Evolutionary conservation across 768 basidiomycete species (phyloP), one percentile per base, ranked within the genome.

Genomic region (Phlebiopsis flavidoalba): DNA sequence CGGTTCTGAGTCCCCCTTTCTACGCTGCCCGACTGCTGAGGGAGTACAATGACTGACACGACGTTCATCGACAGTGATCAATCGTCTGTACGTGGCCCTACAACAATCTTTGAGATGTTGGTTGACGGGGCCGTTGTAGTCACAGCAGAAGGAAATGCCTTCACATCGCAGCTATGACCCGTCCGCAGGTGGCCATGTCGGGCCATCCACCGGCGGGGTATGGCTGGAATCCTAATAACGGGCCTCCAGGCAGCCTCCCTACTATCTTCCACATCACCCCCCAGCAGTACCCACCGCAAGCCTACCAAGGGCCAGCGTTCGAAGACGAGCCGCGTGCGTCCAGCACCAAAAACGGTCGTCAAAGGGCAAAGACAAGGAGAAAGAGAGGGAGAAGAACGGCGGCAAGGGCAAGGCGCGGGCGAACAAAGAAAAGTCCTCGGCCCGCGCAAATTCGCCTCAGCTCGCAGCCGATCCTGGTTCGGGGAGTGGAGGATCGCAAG

Each of bases 271-370:
- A 17, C 40, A 43, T 8, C 40, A 12, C 8, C 17, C n/a, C 40
- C 40, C 52, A 53, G 12, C 52, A 35, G 15, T 17, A 36, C 33
- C 52, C 52, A 5, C 35, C 52, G 15, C 31, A n/a, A 53, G 52
- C 35, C 35, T 33, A n/a, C 35, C 53, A n/a, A 14, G 15, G 31
- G 4, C 14, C 81, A 26, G 85, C 87, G 11, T n/a, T n/a, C n/a
- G 72, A 71, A 52, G 84, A 91, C 62, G 84, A 90, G 70, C 67
- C 76, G 45, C 80, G 85, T 24, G 85, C 88, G 15, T 74, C 83
- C 31, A 61, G 47, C 22, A n/a, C 59, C n/a, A 49, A 33, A 49
- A 51, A 52, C 22, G 21, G 24, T 17, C 31, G 14, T 47, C 59
- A 5, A 33, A 40, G 54, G 60, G 24, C 35, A 60, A 53, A 53